Conservation (phyloP, 345 rosid genomes). For the Hibiscus tridactylites region DNA sequence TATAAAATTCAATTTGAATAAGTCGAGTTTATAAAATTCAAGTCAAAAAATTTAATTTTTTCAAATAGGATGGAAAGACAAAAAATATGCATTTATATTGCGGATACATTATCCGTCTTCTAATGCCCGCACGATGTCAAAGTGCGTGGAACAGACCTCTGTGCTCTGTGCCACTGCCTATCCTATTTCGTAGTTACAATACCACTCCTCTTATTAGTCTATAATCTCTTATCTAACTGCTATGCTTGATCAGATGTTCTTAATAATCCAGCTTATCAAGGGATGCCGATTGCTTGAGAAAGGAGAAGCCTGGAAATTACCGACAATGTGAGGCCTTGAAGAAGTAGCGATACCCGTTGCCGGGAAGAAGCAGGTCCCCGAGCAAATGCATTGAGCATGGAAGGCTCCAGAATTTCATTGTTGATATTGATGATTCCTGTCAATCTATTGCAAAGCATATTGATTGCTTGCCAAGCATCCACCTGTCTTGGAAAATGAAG, state of each 20-base stretch:
- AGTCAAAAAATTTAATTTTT: too few species aligned
- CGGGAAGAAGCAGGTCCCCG: conserved; percentile 15
- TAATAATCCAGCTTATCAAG: neutral
- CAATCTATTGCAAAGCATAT: conserved; percentile 41
- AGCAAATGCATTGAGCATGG: too few species aligned
- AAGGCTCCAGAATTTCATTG: conserved; percentile 12
- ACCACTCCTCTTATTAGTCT: too few species aligned
- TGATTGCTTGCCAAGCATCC: neutral
- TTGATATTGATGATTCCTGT: conserved; percentile 41
- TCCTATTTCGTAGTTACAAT: too few species aligned
- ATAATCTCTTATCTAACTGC: too few species aligned
- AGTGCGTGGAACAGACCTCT: conserved; percentile 6
- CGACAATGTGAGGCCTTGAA: conserved; percentile 29
- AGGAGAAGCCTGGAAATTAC: conserved; percentile 28
- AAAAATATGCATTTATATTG: neutral
- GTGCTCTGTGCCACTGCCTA: too few species aligned
- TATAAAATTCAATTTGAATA: too few species aligned
- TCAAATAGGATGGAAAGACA: neutral
- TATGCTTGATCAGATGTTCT: too few species aligned
- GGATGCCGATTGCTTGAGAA: neutral
- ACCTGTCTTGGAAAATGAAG: neutral
- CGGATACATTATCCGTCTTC: neutral
- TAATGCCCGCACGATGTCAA: conserved; percentile 45
- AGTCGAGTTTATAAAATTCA: too few species aligned
- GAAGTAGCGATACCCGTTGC: conserved; percentile 29